A percentile compares a stretch with the other conserved stretches of the same genome.
Evolutionary conservation across 2,329 filamentous ascomycete species (phyloP).

Genomic region (Didymella sp.): DNA sequence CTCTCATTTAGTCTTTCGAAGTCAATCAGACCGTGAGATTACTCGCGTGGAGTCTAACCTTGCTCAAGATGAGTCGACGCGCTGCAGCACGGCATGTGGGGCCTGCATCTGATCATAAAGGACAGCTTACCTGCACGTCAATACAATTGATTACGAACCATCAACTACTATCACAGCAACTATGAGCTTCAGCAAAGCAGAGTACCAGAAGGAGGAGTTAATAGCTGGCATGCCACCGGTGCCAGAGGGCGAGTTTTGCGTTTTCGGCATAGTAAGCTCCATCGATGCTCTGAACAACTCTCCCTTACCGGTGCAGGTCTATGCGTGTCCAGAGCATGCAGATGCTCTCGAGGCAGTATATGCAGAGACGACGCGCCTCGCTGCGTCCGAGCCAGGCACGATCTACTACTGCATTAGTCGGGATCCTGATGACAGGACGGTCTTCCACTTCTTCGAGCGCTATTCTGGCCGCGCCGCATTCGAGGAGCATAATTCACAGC

Average conservation of each 20-base stretch:
- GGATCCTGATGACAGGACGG: slow-evolving; percentile 6
- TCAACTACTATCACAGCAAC: neutral
- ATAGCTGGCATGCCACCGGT: neutral
- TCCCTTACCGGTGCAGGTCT: slow-evolving; percentile 6
- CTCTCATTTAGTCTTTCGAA: no score
- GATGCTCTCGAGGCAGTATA: slow-evolving; percentile 15
- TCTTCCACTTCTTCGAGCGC: slow-evolving; percentile 17
- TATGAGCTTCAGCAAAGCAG: slow-evolving; percentile 13
- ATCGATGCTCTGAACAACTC: rapidly evolving
- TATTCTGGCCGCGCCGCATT: slow-evolving; percentile 12
- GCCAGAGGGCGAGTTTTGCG: slow-evolving; percentile 18
- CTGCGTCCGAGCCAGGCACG: slow-evolving; percentile 10
- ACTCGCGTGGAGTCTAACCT: neutral
- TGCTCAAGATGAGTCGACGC: slow-evolving; percentile 13
- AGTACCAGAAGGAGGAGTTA: slow-evolving; percentile 7
- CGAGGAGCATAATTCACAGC: slow-evolving; percentile 12
- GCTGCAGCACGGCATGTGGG: slow-evolving; percentile 7
- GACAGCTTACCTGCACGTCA: neutral
- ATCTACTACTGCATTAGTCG: slow-evolving; percentile 17
- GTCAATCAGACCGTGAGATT: neutral
- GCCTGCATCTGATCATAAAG: slow-evolving; percentile 2
- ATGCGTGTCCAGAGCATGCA: slow-evolving; percentile 13
- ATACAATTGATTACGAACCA: no score
- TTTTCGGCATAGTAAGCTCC: slow-evolving; percentile 13
- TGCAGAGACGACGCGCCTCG: slow-evolving; percentile 13